These are phyloP conservation scores for Penicillium sp. DNA, from an alignment of 2,329 filamentous ascomycete species.

Conservation along the genomic window DNA sequence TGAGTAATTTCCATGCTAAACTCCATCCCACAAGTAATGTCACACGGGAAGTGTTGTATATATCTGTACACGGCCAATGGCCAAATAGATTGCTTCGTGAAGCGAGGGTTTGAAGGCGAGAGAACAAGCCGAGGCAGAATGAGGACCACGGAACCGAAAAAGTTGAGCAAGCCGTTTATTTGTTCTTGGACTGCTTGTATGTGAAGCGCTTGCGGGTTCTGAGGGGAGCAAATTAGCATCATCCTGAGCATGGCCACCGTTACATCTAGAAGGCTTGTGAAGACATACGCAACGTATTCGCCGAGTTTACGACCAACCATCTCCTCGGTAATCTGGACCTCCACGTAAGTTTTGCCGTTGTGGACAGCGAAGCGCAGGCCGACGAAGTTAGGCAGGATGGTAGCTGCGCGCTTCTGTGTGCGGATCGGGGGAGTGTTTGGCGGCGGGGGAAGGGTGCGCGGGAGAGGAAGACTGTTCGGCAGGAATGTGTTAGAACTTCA, in stretches of 20 bases:
- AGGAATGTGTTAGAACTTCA: constrained; percentile 1
- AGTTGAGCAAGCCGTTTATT: constrained; percentile 39
- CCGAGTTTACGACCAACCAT: constrained; percentile 96
- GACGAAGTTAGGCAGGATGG: constrained; percentile 89
- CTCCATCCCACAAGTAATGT: constrained; percentile 27
- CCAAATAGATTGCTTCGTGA: constrained; percentile 10
- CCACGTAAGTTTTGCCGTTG: constrained; percentile 84
- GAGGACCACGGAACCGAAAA: not conserved
- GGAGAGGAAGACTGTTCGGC: constrained; percentile 38
- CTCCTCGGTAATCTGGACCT: constrained; percentile 82
- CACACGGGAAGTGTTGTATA: constrained; percentile 17
- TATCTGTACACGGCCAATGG: constrained; percentile 26
- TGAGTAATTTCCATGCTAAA: constrained; percentile 18
- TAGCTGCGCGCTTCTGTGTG: constrained; percentile 83
- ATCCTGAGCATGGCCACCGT: not conserved
- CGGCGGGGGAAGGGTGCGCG: constrained; percentile 50
- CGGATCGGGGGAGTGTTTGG: constrained; percentile 69
- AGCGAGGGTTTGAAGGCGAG: not conserved
- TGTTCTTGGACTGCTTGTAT: constrained; percentile 71
- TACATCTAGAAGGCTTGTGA: not conserved
- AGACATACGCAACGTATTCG: constrained; percentile 80
- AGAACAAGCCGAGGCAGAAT: not conserved
- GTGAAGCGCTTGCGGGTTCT: constrained; percentile 67
- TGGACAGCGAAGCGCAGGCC: constrained; percentile 86
- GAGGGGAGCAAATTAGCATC: constrained; percentile 6